phyloP scores from a whole-genome alignment of 129 eudicot species.

The Flaveria robusta region DNA sequence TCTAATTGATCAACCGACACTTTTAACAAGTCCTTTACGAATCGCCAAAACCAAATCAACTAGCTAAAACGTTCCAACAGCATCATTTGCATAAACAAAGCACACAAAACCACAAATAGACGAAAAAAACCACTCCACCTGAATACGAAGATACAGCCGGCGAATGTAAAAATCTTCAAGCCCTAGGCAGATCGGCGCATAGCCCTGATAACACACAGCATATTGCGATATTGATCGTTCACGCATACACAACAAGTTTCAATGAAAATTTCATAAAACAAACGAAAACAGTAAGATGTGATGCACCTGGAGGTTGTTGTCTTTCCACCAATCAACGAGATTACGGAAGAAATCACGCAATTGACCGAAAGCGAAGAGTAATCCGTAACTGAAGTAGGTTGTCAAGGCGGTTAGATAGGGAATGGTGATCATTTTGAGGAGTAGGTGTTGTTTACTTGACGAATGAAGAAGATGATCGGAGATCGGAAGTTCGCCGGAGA shows the following conservation, averaged over 20 bases:
- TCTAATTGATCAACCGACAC: not conserved
- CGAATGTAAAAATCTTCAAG: conserved; percentile 91
- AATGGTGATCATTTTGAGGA: conserved; percentile 9
- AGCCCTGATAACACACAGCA: conserved; percentile 57
- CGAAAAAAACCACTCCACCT: conserved; percentile 43
- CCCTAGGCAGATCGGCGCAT: conserved; percentile 93
- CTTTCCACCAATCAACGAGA: conserved; percentile 53
- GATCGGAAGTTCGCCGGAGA: too few species aligned
- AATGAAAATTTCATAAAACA: not conserved
- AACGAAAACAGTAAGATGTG: not conserved
- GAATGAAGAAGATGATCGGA: too few species aligned
- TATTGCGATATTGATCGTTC: not conserved
- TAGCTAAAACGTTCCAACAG: not conserved
- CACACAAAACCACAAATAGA: not conserved
- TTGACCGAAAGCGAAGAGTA: conserved; percentile 71
- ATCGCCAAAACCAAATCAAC: too few species aligned
- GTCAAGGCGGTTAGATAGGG: conserved; percentile 29
- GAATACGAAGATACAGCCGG: conserved; percentile 79
- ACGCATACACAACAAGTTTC: conserved; percentile 2
- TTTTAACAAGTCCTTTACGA: too few species aligned
- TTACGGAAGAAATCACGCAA: conserved; percentile 66
- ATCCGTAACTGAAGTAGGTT: conserved; percentile 68
- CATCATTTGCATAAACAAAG: not conserved
- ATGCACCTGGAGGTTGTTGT: conserved; percentile 52
- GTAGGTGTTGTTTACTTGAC: too few species aligned